A percentile compares a stretch with the other conserved stretches of the same genome.
Conservation (phyloP, 2,329 filamentous ascomycete genomes). For the Talaromyces atroroseus region DNA sequence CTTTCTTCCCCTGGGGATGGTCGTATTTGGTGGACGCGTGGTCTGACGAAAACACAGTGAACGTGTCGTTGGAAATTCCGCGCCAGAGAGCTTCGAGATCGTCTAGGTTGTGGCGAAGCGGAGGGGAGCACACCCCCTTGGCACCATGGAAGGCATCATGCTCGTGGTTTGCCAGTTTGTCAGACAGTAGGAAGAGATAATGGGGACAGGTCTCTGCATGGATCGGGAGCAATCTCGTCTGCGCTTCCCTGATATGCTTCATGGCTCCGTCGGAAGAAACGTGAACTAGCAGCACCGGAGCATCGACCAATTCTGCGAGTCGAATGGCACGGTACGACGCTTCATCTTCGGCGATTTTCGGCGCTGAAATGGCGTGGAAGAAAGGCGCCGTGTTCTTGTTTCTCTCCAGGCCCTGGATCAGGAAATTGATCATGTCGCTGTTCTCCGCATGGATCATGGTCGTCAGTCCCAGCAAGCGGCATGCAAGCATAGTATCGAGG, state of each 20-base stretch:
- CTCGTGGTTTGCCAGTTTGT: constrained; percentile 38
- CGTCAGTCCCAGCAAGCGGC: constrained; percentile 37
- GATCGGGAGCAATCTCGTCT: constrained; percentile 47
- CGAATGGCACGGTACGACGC: constrained; percentile 48
- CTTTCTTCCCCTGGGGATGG: constrained; percentile 11
- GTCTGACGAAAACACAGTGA: constrained; percentile 49
- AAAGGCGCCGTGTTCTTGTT: constrained; percentile 33
- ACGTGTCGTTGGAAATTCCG: constrained; percentile 50
- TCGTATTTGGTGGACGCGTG: constrained; percentile 36
- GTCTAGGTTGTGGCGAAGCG: constrained; percentile 42
- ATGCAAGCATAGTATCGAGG: constrained; percentile 39
- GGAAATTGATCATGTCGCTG: constrained; percentile 39
- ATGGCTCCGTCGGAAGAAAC: constrained; percentile 46
- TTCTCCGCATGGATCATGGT: constrained; percentile 38
- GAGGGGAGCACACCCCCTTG: constrained; percentile 52
- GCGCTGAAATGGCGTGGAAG: constrained; percentile 39
- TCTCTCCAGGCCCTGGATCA: constrained; percentile 32
- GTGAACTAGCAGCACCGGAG: constrained; percentile 51
- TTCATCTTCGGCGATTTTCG: constrained; percentile 39
- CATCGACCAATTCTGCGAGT: constrained; percentile 46
- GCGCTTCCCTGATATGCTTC: constrained; percentile 46
- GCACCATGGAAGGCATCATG: constrained; percentile 36
- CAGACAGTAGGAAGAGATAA: constrained; percentile 52
- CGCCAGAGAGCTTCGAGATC: constrained; percentile 51
- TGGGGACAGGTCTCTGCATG: constrained; percentile 57